Evolutionary conservation across 768 basidiomycete genomes (phyloP).

Genomic region (Leucocoprinus sp.): DNA sequence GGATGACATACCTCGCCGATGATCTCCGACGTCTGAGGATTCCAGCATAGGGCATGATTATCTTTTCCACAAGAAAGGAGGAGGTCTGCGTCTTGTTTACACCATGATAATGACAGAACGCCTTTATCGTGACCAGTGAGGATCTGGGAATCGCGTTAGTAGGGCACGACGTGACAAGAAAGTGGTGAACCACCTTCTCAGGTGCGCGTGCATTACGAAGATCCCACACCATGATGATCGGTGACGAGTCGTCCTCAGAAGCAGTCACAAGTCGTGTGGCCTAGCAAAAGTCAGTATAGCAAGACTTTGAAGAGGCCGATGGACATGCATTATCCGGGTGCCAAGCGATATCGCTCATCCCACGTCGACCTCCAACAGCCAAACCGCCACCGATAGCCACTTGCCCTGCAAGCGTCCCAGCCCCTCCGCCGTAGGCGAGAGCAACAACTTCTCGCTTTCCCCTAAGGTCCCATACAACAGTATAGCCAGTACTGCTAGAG

Average conservation of each 20-base stretch:
- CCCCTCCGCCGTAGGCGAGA: slow-evolving; percentile 81
- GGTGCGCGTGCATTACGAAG: slow-evolving; percentile 96
- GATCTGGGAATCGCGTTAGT: slow-evolving; percentile 42
- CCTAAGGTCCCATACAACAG: slow-evolving; percentile 95
- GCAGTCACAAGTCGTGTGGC: slow-evolving; percentile 93
- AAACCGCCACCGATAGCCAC: slow-evolving; percentile 49
- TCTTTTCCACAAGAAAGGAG: slow-evolving; percentile 95
- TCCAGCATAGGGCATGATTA: slow-evolving; percentile 93
- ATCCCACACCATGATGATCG: slow-evolving; percentile 98
- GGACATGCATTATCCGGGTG: slow-evolving; percentile 87
- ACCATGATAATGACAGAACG: slow-evolving; percentile 92
- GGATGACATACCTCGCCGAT: slow-evolving; percentile 70
- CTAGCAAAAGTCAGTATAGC: slow-evolving; percentile 30
- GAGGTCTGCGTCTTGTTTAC: slow-evolving; percentile 88
- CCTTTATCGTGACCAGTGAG: slow-evolving; percentile 96
- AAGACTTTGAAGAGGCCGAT: slow-evolving; percentile 13
- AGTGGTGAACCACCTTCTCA: slow-evolving; percentile 59
- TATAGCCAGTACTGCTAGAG: slow-evolving; percentile 88
- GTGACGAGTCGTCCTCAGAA: slow-evolving; percentile 92
- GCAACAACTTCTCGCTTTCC: slow-evolving; percentile 92
- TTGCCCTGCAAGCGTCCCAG: slow-evolving; percentile 61
- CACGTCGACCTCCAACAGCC: slow-evolving; percentile 75
- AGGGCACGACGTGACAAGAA: background rate
- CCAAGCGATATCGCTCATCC: slow-evolving; percentile 98
- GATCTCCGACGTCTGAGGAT: slow-evolving; percentile 83